Conservation (phyloP, 441 rosid genomes). For the Corymbia calophylla region DNA sequence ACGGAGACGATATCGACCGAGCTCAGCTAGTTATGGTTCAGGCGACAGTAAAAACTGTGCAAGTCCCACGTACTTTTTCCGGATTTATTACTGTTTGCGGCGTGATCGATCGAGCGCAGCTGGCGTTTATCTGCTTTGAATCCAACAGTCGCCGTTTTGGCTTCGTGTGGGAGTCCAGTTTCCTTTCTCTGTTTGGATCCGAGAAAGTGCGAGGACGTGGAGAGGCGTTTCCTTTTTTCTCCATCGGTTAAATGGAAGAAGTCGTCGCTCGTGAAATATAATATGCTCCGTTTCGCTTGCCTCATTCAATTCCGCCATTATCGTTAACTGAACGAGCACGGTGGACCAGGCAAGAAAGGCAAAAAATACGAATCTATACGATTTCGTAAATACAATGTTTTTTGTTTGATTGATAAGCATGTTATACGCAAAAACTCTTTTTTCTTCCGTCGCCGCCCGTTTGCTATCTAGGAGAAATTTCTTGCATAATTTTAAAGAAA, state of each 20-base stretch:
- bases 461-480: neutral
- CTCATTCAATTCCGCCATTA: neutral
- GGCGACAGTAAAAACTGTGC: rapidly evolving
- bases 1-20: neutral
- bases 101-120: neutral
- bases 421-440: neutral
- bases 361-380: too few relatives aligned
- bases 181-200: neutral
- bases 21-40: neutral
- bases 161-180: neutral
- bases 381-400: neutral
- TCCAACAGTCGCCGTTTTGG: neutral
- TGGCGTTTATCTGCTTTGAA: neutral
- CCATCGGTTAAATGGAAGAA: neutral
- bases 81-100: neutral
- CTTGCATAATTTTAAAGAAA: neutral
- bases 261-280: neutral
- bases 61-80: neutral
- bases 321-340: neutral
- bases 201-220: neutral
- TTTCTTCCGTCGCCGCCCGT: neutral
- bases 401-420: neutral
- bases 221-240: neutral
- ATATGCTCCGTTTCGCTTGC: neutral
- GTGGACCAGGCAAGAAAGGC: neutral